phyloP scores from a whole-genome alignment of 2,329 filamentous ascomycete genomes.

The Septoria petroselini region DNA sequence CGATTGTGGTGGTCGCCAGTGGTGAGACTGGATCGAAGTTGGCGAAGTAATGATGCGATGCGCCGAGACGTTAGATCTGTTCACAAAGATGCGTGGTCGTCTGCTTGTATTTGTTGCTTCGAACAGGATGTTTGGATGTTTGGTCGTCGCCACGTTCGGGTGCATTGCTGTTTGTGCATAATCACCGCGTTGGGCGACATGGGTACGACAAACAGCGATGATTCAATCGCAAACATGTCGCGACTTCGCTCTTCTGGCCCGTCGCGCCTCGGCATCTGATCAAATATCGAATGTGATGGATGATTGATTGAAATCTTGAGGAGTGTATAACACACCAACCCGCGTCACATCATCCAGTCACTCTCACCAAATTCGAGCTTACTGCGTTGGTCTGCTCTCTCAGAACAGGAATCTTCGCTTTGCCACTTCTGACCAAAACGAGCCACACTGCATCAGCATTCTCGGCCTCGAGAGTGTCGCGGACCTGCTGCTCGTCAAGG shows the following conservation, averaged over 20 bases:
- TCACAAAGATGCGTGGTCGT: slow-evolving; percentile 1
- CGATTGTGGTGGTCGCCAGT: not conserved
- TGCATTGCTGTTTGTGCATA: slow-evolving; percentile 15
- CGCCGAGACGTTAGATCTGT: not conserved
- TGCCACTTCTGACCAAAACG: slow-evolving; percentile 42
- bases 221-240: slow-evolving; percentile 6
- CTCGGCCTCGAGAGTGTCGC: slow-evolving; percentile 57
- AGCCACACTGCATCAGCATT: slow-evolving; percentile 80
- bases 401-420: slow-evolving; percentile 2
- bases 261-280: not conserved
- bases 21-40: not conserved
- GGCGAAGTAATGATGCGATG: not conserved
- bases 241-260: not conserved
- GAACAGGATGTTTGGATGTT: slow-evolving; percentile 16
- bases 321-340: no score
- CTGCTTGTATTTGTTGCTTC: slow-evolving; percentile 14
- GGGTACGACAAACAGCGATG: slow-evolving; percentile 14
- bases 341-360: slow-evolving; percentile 17
- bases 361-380: slow-evolving; percentile 12
- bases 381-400: not conserved
- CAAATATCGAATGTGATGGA: not conserved
- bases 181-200: slow-evolving; percentile 12
- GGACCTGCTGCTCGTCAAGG: slow-evolving; percentile 45
- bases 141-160: slow-evolving; percentile 4
- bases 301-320: not conserved